Conservation (phyloP, 2,329 filamentous ascomycete genomes). For the Anthostomella pinea region DNA sequence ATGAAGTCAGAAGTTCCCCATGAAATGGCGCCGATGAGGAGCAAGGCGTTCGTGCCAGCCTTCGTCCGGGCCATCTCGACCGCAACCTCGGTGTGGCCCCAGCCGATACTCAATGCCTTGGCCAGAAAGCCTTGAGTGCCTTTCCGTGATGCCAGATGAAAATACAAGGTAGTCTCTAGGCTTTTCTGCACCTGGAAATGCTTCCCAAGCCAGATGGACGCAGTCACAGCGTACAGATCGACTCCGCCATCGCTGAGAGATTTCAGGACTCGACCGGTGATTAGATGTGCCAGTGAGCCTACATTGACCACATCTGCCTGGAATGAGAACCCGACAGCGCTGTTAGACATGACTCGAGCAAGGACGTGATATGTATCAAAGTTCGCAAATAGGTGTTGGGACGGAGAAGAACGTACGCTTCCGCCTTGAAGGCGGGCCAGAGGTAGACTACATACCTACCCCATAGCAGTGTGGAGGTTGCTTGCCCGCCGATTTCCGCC, state of each 20-base stretch:
- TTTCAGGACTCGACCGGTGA: conserved; percentile 3
- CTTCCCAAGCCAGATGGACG: not conserved
- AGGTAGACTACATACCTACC: too few relatives aligned
- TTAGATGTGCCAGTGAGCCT: conserved; percentile 1
- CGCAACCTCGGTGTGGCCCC: conserved; percentile 4
- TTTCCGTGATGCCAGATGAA: conserved; percentile 2
- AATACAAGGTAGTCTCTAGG: not conserved
- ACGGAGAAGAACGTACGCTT: too few relatives aligned
- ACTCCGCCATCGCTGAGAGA: conserved; percentile 3
- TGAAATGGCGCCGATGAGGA: not conserved
- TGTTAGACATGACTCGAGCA: too few relatives aligned
- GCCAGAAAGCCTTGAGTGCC: conserved; percentile 3
- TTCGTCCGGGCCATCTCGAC: conserved; percentile 3
- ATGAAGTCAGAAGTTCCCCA: not conserved
- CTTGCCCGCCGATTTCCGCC: too few relatives aligned
- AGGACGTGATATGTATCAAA: too few relatives aligned
- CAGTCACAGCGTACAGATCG: not conserved
- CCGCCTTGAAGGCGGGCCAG: too few relatives aligned
- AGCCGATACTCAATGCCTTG: conserved; percentile 7
- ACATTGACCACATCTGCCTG: conserved; percentile 2
- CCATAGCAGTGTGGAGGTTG: too few relatives aligned
- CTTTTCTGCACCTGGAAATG: not conserved
- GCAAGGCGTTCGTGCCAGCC: conserved; percentile 3
- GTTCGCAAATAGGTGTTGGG: too few relatives aligned
- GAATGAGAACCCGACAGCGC: too few relatives aligned